Percentiles rank a stretch among this genome's conserved stretches.
Evolutionary conservation across 139 green algal species (phyloP).

Genomic region (Coelastrella sp.): DNA sequence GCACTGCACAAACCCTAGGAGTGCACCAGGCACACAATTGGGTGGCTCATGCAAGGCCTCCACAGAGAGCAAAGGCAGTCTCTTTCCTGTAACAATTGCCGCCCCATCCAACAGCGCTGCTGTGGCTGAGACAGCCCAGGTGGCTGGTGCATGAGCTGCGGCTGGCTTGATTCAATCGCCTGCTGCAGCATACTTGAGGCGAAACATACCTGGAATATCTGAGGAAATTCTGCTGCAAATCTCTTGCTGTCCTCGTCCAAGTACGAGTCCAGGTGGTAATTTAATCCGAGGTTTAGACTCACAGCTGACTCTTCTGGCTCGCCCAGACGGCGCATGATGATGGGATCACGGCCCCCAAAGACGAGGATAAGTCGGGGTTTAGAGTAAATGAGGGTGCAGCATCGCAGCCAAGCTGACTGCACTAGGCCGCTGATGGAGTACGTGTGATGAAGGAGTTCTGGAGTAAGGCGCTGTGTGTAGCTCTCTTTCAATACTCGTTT

Average conservation of each 20-base stretch:
- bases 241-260: conserved; percentile 19
- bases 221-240: conserved; percentile 30
- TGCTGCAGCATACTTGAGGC: background rate
- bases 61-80: too few relatives aligned
- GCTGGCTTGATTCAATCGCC: background rate
- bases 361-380: conserved; percentile 22
- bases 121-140: background rate
- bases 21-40: background rate
- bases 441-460: background rate
- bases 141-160: background rate
- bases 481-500: background rate
- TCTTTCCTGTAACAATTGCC: too few relatives aligned
- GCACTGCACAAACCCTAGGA: too few relatives aligned
- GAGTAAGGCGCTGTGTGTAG: background rate
- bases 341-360: background rate
- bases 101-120: background rate
- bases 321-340: conserved; percentile 17
- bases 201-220: conserved; percentile 20
- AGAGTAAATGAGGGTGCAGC: conserved; percentile 23
- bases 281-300: background rate
- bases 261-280: conserved; percentile 35
- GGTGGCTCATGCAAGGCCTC: too few relatives aligned
- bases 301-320: conserved; percentile 8
- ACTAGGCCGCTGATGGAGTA: background rate
- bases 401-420: conserved; percentile 22